These are phyloP conservation scores for Quercus phellos DNA, from an alignment of 331 rosid genomes.

Conservation along the genomic window DNA sequence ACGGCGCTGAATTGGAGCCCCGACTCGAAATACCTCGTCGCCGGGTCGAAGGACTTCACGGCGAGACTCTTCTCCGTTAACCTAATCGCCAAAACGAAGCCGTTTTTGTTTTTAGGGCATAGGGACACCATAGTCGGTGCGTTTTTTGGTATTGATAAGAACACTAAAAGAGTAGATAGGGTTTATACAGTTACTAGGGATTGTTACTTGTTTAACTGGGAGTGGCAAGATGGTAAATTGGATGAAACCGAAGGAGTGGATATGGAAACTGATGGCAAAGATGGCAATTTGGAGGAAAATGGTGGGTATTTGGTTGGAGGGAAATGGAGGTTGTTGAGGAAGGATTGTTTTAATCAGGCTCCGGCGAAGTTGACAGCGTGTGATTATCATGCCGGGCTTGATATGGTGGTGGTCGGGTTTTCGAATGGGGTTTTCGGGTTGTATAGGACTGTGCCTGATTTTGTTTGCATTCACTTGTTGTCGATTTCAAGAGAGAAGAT, in stretches of 20 bases:
- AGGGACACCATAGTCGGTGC: slow-evolving; percentile 77
- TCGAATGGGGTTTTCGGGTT: slow-evolving; percentile 80
- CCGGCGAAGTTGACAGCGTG: slow-evolving; percentile 58
- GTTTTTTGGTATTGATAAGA: slow-evolving; percentile 66
- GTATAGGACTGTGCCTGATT: slow-evolving; percentile 95
- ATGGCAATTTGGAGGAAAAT: slow-evolving; percentile 33
- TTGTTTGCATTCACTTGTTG: slow-evolving; percentile 75
- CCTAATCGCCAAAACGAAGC: slow-evolving; percentile 38
- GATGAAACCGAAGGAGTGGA: slow-evolving; percentile 32
- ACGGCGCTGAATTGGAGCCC: slow-evolving; percentile 80
- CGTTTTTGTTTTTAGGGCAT: slow-evolving; percentile 71
- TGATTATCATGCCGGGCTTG: slow-evolving; percentile 76
- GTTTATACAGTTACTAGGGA: slow-evolving; percentile 72
- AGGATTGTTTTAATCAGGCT: slow-evolving; percentile 60
- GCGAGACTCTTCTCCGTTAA: slow-evolving; percentile 57
- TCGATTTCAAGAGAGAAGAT: slow-evolving; percentile 84
- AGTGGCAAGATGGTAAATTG: slow-evolving; percentile 15
- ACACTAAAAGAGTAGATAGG: slow-evolving; percentile 41
- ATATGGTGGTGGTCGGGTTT: slow-evolving; percentile 78
- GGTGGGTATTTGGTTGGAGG: slow-evolving; percentile 49
- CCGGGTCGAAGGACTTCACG: slow-evolving; percentile 78
- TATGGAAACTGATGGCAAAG: slow-evolving; percentile 33
- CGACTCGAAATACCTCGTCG: slow-evolving; percentile 58
- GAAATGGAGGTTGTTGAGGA: slow-evolving; percentile 81
- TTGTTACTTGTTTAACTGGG: slow-evolving; percentile 69